Evolutionary conservation across 805 yeast species (phyloP), one percentile per base, ranked within the genome.

Genomic region (Wickerhamiella hasegawae): DNA sequence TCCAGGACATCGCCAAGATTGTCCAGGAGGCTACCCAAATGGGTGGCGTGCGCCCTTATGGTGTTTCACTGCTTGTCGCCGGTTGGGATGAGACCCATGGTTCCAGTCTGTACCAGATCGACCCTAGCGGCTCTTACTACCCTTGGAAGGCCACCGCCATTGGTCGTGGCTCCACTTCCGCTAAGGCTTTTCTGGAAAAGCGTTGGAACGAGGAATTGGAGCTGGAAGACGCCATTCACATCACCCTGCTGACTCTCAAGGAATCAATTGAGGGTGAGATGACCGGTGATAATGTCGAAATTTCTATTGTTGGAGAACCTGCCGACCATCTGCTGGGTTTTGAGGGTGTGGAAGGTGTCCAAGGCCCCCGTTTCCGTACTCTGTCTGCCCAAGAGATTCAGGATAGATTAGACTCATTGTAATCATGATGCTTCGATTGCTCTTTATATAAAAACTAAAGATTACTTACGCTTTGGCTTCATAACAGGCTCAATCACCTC

Each of bases 101-200:
- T 20, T 85, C 71, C 58, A 80, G 80, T 53, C 66, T 90, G 40
- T 90, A 90, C 58, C 99, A 90, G 60, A 93, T 90, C 32, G 99
- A 90, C 61, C 99, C 99, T 4, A 79, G 94, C 3, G 99, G 99
- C 8, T 75, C 95, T 28, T 90, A 78, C 57, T 90, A 82, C 68
- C 97, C 99, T 8, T 90, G 99, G 99, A 90, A 87, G 60, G 98
- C 98, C 26, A 87, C 98, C 3, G 97, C 98, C 18, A 90, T 90
- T 49, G 99, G 99, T 44, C 85, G 84, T 54, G 93, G 95, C 18
- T 76, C 95, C 3, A 73, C 74, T 30, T 82, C 93, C n/a, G 98
- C 97, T 24, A 90, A 92, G 65, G 87, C 97, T 1, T 90, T 90
- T 50, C 62, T 90, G 53, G 99, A 90, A 58, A 90, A 90, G 62